Percentiles rank a stretch among this genome's conserved stretches.
phyloP scores from a whole-genome alignment of 345 rosid genomes.

The Raphanus sativus region DNA sequence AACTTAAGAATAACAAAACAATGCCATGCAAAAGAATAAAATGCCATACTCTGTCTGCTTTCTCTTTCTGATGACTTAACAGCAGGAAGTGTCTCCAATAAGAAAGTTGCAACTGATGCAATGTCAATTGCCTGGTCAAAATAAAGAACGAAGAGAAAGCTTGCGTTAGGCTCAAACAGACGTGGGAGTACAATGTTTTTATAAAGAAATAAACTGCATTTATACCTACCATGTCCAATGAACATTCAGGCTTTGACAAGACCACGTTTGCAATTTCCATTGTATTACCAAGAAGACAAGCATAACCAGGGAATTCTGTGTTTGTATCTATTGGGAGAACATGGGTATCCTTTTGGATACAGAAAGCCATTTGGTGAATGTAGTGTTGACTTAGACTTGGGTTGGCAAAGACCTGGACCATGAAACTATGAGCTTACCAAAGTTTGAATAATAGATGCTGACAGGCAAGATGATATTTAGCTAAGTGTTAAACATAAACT shows the following conservation, averaged over 20 bases:
- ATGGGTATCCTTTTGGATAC: conserved; percentile 57
- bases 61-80: conserved; percentile 53
- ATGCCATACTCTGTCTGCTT: conserved; percentile 53
- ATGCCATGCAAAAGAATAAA: neutral
- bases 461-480: neutral
- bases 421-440: conserved; percentile 33
- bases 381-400: conserved; percentile 64
- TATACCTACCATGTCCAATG: conserved; percentile 73
- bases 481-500: conserved; percentile 18
- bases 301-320: conserved; percentile 66
- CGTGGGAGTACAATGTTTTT: neutral
- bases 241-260: conserved; percentile 73
- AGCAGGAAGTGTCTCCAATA: conserved; percentile 80
- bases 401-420: conserved; percentile 66
- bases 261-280: conserved; percentile 81
- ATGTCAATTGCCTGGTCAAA: conserved; percentile 68
- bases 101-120: conserved; percentile 70
- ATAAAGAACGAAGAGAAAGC: neutral
- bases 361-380: conserved; percentile 72
- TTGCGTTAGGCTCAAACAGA: conserved; percentile 17
- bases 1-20: conserved; percentile 4
- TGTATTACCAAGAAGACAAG: conserved; percentile 87
- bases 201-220: neutral
- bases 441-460: conserved; percentile 2
- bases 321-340: conserved; percentile 65